Base-by-base conservation (phyloP, 1,284 basidiomycete genomes). In the Chiua sp. region DNA sequence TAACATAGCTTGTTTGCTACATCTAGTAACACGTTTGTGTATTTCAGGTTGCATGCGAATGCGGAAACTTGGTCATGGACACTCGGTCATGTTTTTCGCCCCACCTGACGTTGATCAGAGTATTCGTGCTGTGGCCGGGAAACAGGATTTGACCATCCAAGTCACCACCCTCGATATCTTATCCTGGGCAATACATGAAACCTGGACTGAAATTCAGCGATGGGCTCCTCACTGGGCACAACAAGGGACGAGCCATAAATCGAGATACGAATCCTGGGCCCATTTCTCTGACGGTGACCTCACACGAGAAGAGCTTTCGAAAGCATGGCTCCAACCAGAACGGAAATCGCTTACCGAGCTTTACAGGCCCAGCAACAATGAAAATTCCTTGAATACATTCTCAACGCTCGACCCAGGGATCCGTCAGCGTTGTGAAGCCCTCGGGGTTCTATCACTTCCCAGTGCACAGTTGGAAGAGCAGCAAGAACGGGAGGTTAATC, bases 71-170 rank as follows among this genome's bases (percentile, higher is more conserved):
- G 82, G 82, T 12, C 62, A 71, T 32, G 80, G 79, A 0, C 82
- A 84, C 52, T 79, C 79, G 1, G 72, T 84, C 16, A 69, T 79
- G 62, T 84, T 84, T 66, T 76, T 80, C 49, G 81, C 79, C 20
- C 79, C 82, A n/a, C 64, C 64, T 0, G 81, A 84, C 39, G 71
- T 82, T 5, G 80, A 81, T 55, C 62, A 62, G 30, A 60, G 57
- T 1, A 82, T 84, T 44, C 78, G 80, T 18, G 53, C 63, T 7
- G 57, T 65, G 18, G 61, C 62, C 12, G 52, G 37, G 0, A 67
- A 70, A 23, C 28, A 5, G 32, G 32, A 32, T 32, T 12, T 12
- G 32, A 12, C 32, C 11, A 32, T 10, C 32, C 32, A 32, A 32
- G 32, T 78, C 15, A 16, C 12, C 18, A 22, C 62, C 26, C 26